Evolutionary conservation across 768 basidiomycete genomes (phyloP).

Genomic region (Leucocoprinus birnbaumii): DNA sequence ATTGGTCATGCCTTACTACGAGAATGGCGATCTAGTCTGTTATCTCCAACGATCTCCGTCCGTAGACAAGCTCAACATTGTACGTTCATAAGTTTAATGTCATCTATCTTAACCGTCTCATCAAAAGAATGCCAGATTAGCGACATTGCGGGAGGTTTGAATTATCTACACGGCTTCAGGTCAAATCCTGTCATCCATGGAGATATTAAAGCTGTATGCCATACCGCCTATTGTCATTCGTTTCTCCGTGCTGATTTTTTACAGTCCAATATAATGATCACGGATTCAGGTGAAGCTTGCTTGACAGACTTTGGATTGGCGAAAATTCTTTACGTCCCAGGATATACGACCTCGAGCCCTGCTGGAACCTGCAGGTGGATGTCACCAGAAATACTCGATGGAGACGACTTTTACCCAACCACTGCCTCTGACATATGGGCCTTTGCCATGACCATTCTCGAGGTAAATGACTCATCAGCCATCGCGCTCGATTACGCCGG

Average conservation of each 20-base stretch:
- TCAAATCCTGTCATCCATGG: constrained; percentile 27
- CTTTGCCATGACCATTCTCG: constrained; percentile 30
- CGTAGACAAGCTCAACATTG: constrained; percentile 6
- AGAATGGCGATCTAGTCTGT: constrained; percentile 12
- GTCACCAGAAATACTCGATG: constrained; percentile 28
- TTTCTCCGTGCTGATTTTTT: not conserved
- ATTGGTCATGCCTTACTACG: constrained; percentile 16
- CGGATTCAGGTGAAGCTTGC: constrained; percentile 24
- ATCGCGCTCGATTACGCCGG: not conserved
- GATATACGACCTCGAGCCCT: constrained; percentile 29
- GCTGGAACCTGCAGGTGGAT: constrained; percentile 35
- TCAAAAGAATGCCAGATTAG: constrained; percentile 1
- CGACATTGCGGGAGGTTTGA: constrained; percentile 14
- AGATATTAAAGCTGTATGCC: too few relatives aligned
- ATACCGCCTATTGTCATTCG: too few relatives aligned
- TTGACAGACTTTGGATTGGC: constrained; percentile 39
- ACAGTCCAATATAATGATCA: constrained; percentile 34
- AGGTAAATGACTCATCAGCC: constrained; percentile 20
- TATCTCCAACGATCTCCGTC: constrained; percentile 10
- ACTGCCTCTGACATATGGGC: constrained; percentile 32
- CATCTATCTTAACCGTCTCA: not conserved
- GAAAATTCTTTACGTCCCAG: constrained; percentile 26
- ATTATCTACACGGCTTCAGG: constrained; percentile 15
- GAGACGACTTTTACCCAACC: constrained; percentile 18
- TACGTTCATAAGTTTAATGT: not conserved